Percentiles rank a stretch among this genome's conserved stretches.
These are phyloP conservation scores for Asterophora lycoperdoides DNA, from an alignment of 768 basidiomycete genomes.

Conservation along the genomic window DNA sequence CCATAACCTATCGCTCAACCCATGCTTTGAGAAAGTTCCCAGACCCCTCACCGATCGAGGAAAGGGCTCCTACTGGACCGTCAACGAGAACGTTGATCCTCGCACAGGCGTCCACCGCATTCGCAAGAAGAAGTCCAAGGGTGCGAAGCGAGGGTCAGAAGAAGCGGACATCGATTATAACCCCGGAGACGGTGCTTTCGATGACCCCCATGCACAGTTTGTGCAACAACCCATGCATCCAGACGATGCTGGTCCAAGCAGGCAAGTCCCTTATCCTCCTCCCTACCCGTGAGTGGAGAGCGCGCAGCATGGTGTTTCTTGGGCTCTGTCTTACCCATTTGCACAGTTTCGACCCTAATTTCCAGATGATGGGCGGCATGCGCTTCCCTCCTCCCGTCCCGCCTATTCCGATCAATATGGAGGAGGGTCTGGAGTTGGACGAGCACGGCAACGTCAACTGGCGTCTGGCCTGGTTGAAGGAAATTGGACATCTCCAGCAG, in stretches of 20 bases:
- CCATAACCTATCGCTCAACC: conserved; percentile 86
- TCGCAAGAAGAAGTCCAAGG: conserved; percentile 81
- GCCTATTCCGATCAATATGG: conserved; percentile 56
- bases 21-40: conserved; percentile 88
- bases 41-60: conserved; percentile 89
- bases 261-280: conserved; percentile 54
- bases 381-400: conserved; percentile 54
- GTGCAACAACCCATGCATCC: conserved; percentile 53
- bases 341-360: conserved; percentile 69
- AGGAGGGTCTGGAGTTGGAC: conserved; percentile 67
- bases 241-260: conserved; percentile 59
- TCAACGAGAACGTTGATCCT: conserved; percentile 86
- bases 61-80: conserved; percentile 90
- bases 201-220: conserved; percentile 54
- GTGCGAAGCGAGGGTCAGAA: conserved; percentile 46
- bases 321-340: conserved; percentile 14
- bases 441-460: conserved; percentile 80
- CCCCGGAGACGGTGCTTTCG: conserved; percentile 44
- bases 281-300: conserved; percentile 50
- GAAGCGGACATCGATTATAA: conserved; percentile 68
- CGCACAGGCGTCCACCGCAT: conserved; percentile 86
- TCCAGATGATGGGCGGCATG: conserved; percentile 64
- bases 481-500: conserved; percentile 69
- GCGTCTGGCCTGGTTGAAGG: conserved; percentile 77
- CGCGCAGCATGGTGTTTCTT: background rate